These are phyloP conservation scores for Diospyros lotus DNA, from an alignment of 148 eudicot species.

Conservation along the genomic window DNA sequence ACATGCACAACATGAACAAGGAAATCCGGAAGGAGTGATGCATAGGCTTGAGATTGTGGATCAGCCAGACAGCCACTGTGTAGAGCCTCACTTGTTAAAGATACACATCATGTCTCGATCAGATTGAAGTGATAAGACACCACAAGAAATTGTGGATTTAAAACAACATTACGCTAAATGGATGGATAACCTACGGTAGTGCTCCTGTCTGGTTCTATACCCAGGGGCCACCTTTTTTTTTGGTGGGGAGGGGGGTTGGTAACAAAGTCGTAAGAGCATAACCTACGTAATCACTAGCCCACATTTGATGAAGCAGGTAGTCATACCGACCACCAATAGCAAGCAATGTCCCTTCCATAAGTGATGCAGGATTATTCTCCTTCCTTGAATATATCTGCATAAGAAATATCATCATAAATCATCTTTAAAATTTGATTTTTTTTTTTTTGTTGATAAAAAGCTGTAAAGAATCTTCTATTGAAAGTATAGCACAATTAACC, in stretches of 20 bases:
- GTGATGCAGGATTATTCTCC: conserved; percentile 61
- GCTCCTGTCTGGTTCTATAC: neutral
- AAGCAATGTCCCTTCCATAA: conserved; percentile 68
- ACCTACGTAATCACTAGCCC: conserved; percentile 65
- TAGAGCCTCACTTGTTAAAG: too few species aligned
- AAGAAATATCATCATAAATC: conserved; percentile 9
- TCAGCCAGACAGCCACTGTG: too few species aligned
- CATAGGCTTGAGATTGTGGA: too few species aligned
- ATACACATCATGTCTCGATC: too few species aligned
- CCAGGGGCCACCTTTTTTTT: too few species aligned
- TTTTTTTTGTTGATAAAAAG: too few species aligned
- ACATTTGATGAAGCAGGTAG: conserved; percentile 51
- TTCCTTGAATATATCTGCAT: conserved; percentile 68
- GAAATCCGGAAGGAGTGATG: too few species aligned
- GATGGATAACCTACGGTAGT: neutral
- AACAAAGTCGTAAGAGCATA: neutral
- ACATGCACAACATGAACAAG: too few species aligned
- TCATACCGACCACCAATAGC: conserved; percentile 97
- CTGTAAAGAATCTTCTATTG: neutral
- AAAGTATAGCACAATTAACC: neutral
- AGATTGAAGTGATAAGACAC: too few species aligned
- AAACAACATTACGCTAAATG: too few species aligned
- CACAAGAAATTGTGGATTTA: too few species aligned
- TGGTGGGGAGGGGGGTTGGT: neutral
- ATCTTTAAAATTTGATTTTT: neutral